Conservation (phyloP, 192 early-diverging fungal species). For the Entomortierella lignicola region DNA sequence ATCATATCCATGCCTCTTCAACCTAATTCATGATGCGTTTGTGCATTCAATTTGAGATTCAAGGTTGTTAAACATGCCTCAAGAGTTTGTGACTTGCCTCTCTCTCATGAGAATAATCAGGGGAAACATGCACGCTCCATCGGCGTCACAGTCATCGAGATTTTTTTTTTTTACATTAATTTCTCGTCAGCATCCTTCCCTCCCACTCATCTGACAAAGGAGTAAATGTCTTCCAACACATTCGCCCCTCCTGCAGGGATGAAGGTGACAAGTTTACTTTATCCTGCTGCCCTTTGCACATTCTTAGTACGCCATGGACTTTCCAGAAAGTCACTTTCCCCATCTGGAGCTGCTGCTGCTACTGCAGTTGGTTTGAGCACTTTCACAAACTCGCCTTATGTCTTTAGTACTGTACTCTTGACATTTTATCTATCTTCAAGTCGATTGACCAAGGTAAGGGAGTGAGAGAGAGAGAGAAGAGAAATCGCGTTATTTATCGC, state of each 20-base stretch:
- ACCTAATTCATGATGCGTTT: no score
- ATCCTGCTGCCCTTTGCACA: constrained; percentile 62
- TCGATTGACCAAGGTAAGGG: constrained; percentile 64
- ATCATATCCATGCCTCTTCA: no score
- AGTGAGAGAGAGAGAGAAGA: not conserved
- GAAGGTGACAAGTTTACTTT: constrained; percentile 37
- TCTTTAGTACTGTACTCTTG: constrained; percentile 77
- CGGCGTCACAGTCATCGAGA: no score
- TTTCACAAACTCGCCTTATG: constrained; percentile 70
- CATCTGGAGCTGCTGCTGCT: constrained; percentile 77
- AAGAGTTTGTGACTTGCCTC: no score
- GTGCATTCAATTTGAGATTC: no score
- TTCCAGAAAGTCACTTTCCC: constrained; percentile 75
- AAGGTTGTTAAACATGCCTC: no score
- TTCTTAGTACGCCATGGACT: constrained; percentile 68
- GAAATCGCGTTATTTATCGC: not conserved
- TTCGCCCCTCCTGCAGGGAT: constrained; percentile 20
- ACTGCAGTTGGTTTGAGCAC: constrained; percentile 80
- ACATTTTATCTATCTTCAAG: constrained; percentile 80
- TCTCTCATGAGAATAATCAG: no score
- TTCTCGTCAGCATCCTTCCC: no score
- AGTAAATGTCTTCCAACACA: no score
- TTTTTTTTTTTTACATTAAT: no score
- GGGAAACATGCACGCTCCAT: no score
- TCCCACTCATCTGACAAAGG: no score